Evolutionary conservation across 2,329 filamentous ascomycete species (phyloP).

Genomic region (Hymenoscyphus linearis): DNA sequence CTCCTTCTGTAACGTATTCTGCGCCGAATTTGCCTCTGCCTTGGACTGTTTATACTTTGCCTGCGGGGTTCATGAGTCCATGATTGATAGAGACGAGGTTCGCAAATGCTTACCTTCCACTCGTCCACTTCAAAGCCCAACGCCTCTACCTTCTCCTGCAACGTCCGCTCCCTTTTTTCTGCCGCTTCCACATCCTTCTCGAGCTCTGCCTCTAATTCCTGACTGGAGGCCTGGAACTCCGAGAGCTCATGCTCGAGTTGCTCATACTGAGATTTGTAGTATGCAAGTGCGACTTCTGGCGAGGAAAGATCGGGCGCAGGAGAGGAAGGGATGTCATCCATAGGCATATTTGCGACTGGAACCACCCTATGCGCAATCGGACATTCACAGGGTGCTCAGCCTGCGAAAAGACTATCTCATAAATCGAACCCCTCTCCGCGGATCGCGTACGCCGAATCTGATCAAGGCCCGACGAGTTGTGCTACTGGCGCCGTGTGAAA

Average conservation of each 20-base stretch:
- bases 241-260: slow-evolving; percentile 84
- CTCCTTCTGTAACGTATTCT: slow-evolving; percentile 87
- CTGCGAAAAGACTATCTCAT: background rate
- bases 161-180: slow-evolving; percentile 81
- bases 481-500: slow-evolving; percentile 17
- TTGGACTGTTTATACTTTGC: slow-evolving; percentile 96
- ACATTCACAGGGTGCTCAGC: slow-evolving; percentile 3
- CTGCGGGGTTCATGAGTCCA: slow-evolving; percentile 40
- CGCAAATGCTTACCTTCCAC: slow-evolving; percentile 74
- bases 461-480: slow-evolving; percentile 5
- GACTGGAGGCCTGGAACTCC: slow-evolving; percentile 90
- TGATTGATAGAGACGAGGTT: slow-evolving; percentile 5
- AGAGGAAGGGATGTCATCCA: slow-evolving; percentile 54
- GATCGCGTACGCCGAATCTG: slow-evolving; percentile 8
- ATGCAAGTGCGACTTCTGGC: slow-evolving; percentile 72
- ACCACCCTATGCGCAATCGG: slow-evolving; percentile 9
- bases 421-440: background rate
- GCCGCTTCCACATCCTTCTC: slow-evolving; percentile 95
- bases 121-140: slow-evolving; percentile 89
- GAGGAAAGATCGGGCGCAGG: slow-evolving; percentile 50
- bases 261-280: slow-evolving; percentile 96
- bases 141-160: slow-evolving; percentile 82
- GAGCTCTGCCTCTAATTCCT: slow-evolving; percentile 87
- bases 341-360: slow-evolving; percentile 13
- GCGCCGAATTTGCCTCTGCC: slow-evolving; percentile 75